Conservation (phyloP, 2,329 filamentous ascomycete species). For the Penicillium thymicola region DNA sequence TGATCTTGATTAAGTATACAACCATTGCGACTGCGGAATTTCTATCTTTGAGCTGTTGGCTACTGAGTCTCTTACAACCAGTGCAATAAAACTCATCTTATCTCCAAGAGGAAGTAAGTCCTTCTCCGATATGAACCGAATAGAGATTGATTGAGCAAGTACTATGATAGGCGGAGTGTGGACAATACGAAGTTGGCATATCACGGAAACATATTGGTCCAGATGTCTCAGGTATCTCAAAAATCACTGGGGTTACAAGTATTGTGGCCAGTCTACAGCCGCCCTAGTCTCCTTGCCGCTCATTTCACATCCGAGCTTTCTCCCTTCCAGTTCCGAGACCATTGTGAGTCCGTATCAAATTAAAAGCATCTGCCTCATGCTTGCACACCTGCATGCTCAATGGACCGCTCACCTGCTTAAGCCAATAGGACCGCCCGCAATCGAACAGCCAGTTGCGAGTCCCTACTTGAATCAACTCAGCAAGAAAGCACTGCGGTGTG, state of each 20-base stretch:
- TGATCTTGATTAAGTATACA: background rate
- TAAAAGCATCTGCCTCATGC: slow-evolving; percentile 24
- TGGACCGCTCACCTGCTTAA: slow-evolving; percentile 30
- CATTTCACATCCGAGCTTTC: slow-evolving; percentile 20
- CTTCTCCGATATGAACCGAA: background rate
- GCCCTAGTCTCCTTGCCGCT: too few relatives aligned
- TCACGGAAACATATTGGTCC: background rate
- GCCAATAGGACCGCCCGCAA: slow-evolving; percentile 33
- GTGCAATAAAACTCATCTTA: background rate
- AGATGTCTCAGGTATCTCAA: background rate
- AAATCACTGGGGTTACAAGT: background rate
- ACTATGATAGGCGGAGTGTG: background rate
- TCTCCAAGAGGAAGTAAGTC: background rate
- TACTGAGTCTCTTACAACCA: background rate
- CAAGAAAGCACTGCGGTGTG: slow-evolving; percentile 29
- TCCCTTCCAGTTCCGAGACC: slow-evolving; percentile 18
- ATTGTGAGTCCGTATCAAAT: slow-evolving; percentile 19
- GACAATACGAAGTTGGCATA: background rate
- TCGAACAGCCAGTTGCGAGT: slow-evolving; percentile 34
- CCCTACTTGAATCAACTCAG: slow-evolving; percentile 32
- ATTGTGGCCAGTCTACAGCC: background rate
- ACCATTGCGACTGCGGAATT: background rate
- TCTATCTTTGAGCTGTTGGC: background rate
- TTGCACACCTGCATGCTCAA: slow-evolving; percentile 28
- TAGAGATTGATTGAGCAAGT: background rate